Evolutionary conservation across 495 filamentous ascomycete genomes (phyloP).

Genomic region (Penicillium roqueforti): DNA sequence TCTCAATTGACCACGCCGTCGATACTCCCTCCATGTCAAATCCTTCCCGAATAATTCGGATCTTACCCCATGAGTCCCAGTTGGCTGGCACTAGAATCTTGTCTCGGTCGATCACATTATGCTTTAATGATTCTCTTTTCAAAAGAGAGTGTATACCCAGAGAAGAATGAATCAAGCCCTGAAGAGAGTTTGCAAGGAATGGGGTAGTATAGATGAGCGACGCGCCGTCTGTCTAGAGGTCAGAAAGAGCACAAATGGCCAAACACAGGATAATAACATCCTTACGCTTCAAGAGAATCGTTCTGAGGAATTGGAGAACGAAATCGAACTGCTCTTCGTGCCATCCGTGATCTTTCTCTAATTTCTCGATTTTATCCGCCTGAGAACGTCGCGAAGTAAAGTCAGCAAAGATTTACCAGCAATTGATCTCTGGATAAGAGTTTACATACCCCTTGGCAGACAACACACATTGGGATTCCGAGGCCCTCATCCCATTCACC

Average conservation of each 20-base stretch:
- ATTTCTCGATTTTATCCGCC: slow-evolving; percentile 83
- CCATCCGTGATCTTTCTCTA: slow-evolving; percentile 86
- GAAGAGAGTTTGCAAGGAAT: slow-evolving; percentile 71
- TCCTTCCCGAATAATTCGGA: slow-evolving; percentile 85
- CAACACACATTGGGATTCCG: slow-evolving; percentile 83
- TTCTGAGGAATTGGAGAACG: slow-evolving; percentile 81
- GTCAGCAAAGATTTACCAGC: slow-evolving; percentile 23
- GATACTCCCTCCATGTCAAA: slow-evolving; percentile 89
- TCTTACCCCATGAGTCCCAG: slow-evolving; percentile 99
- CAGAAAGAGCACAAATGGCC: slow-evolving; percentile 13
- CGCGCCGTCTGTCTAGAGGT: slow-evolving; percentile 63
- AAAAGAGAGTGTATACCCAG: slow-evolving; percentile 86
- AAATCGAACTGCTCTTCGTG: slow-evolving; percentile 93
- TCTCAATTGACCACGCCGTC: slow-evolving; percentile 78
- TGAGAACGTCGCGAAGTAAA: slow-evolving; percentile 24
- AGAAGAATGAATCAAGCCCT: slow-evolving; percentile 79
- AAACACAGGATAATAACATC: not conserved
- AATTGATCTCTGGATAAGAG: not conserved
- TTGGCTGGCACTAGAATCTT: slow-evolving; percentile 91
- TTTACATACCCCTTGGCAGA: slow-evolving; percentile 82
- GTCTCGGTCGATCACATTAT: slow-evolving; percentile 94
- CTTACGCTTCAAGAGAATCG: slow-evolving; percentile 80
- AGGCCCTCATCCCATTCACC: slow-evolving; percentile 94
- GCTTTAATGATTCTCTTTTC: slow-evolving; percentile 77
- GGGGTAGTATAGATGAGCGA: slow-evolving; percentile 88